Percentiles rank a stretch among this genome's conserved stretches.
These are phyloP conservation scores for Lactarius tabidus DNA, from an alignment of 768 basidiomycete species.

Conservation along the genomic window DNA sequence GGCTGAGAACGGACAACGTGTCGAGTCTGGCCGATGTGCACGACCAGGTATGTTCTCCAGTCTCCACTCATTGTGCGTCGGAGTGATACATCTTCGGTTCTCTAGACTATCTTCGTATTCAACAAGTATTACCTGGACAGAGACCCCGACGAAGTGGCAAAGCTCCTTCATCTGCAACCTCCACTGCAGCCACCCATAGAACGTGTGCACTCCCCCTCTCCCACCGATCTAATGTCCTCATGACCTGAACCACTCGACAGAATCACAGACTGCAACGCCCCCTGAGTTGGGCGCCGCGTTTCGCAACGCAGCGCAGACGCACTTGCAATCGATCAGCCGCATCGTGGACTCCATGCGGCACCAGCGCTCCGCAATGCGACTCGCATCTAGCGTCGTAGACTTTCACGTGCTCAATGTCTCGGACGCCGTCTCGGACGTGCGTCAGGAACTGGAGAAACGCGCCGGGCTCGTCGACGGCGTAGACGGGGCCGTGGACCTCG, in stretches of 20 bases:
- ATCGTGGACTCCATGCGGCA: slow-evolving; percentile 48
- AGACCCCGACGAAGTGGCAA: slow-evolving; percentile 59
- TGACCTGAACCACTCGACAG: slow-evolving; percentile 33
- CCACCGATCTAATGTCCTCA: neutral
- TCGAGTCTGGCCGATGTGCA: slow-evolving; percentile 67
- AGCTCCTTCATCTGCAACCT: slow-evolving; percentile 52
- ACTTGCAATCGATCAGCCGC: slow-evolving; percentile 57
- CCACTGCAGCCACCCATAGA: slow-evolving; percentile 63
- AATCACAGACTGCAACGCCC: slow-evolving; percentile 56
- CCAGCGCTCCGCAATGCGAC: slow-evolving; percentile 65
- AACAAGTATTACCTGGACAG: slow-evolving; percentile 75
- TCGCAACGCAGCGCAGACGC: slow-evolving; percentile 54
- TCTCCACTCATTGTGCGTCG: neutral
- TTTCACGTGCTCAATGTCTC: slow-evolving; percentile 63
- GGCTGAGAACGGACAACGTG: slow-evolving; percentile 68
- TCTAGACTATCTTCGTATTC: slow-evolving; percentile 72
- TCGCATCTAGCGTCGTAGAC: slow-evolving; percentile 67
- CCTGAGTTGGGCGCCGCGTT: slow-evolving; percentile 62
- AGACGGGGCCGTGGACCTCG: slow-evolving; percentile 67
- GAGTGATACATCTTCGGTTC: neutral
- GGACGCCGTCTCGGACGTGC: slow-evolving; percentile 56
- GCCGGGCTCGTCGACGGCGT: slow-evolving; percentile 55
- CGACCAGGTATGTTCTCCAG: slow-evolving; percentile 52
- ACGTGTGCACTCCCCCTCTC: slow-evolving; percentile 40
- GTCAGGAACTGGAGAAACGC: slow-evolving; percentile 65